Percentiles rank a stretch among this genome's conserved stretches.
These are phyloP conservation scores for Endothia cerciana DNA, from an alignment of 2,329 filamentous ascomycete species.

Conservation along the genomic window DNA sequence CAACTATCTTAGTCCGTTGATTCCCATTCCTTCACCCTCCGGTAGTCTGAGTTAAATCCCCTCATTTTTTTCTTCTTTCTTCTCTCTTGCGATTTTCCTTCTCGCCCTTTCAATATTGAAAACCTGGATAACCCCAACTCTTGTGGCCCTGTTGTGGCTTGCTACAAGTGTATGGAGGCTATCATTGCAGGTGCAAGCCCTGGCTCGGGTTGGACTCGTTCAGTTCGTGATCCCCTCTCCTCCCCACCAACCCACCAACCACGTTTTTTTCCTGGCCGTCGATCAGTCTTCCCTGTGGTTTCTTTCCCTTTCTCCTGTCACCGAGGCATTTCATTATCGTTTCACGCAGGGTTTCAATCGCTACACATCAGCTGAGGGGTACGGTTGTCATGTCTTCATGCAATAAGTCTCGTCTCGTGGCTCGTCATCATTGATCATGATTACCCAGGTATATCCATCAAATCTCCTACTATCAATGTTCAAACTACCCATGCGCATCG, in stretches of 20 bases:
- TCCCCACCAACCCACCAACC: not conserved
- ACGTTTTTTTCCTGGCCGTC: not conserved
- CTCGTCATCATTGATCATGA: conserved; percentile 30
- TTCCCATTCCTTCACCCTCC: conserved; percentile 2
- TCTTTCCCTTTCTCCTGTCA: not conserved
- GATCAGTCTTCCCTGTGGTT: not conserved
- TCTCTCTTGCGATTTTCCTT: not conserved
- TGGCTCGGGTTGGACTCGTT: not conserved
- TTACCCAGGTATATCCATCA: conserved; percentile 30
- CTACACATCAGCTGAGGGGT: conserved; percentile 8
- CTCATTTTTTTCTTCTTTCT: not conserved
- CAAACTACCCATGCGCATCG: conserved; percentile 28
- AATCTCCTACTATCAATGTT: conserved; percentile 21
- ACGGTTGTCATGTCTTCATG: conserved; percentile 24
- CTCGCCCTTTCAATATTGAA: not conserved
- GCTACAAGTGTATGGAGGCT: conserved; percentile 9
- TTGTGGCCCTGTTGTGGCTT: not conserved
- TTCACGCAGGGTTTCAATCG: not conserved
- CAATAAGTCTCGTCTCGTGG: conserved; percentile 27
- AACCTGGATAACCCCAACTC: not conserved
- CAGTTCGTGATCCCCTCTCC: not conserved
- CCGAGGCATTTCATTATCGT: not conserved
- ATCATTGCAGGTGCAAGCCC: conserved; percentile 4
- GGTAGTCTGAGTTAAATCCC: not conserved
- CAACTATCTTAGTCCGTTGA: not conserved